Conservation (phyloP, 1,284 basidiomycete genomes). For the Coniophora puteana region DNA sequence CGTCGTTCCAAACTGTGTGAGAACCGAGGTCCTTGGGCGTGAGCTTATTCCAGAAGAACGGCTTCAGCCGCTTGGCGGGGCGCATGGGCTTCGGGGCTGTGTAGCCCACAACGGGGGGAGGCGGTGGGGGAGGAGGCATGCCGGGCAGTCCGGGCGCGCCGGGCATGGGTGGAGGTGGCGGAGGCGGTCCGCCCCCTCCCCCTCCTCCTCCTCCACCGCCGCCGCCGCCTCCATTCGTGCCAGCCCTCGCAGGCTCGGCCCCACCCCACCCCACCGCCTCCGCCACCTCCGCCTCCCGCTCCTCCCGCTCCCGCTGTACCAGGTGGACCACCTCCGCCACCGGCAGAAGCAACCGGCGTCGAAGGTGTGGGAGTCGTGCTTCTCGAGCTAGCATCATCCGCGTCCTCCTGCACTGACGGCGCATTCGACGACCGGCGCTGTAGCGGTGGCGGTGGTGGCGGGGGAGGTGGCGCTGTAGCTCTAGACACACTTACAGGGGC, state of each 20-base stretch:
- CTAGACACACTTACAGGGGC: slow-evolving; percentile 1
- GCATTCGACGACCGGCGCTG: slow-evolving; percentile 25
- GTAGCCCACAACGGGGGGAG: slow-evolving; percentile 12
- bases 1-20: slow-evolving; percentile 77
- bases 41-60: slow-evolving; percentile 91
- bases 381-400: too few species aligned
- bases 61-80: slow-evolving; percentile 67
- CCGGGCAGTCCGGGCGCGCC: slow-evolving; percentile 10
- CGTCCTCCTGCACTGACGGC: slow-evolving; percentile 20
- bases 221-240: too few species aligned
- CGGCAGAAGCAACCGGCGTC: too few species aligned
- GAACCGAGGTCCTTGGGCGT: slow-evolving; percentile 34
- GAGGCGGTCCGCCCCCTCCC: slow-evolving; percentile 22
- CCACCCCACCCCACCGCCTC: too few species aligned
- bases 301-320: too few species aligned
- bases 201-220: too few species aligned
- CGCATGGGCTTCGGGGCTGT: slow-evolving; percentile 30
- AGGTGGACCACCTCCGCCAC: too few species aligned
- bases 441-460: slow-evolving; percentile 19
- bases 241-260: too few species aligned
- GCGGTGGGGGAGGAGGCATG: slow-evolving; percentile 27
- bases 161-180: slow-evolving; percentile 23
- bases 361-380: too few species aligned
- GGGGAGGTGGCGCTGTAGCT: slow-evolving; percentile 9
- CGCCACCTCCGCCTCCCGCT: too few species aligned